Evolutionary conservation across 139 green algal genomes (phyloP), one percentile per base, ranked within the genome.

Genomic region (Marvania coccoides): DNA sequence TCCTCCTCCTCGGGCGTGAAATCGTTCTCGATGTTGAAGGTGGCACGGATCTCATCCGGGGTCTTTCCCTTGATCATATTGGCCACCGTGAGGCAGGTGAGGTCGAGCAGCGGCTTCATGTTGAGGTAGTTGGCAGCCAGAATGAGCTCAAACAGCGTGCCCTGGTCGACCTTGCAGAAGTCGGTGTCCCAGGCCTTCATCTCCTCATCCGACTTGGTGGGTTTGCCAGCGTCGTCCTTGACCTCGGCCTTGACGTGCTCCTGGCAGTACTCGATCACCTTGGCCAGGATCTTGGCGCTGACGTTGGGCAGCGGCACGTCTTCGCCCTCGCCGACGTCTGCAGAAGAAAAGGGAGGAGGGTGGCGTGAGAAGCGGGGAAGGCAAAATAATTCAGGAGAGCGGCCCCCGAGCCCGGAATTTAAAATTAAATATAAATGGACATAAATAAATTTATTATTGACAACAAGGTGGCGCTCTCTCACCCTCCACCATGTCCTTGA

Each of bases 121-220:
- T 99, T 98, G 6, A 99, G 77, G 80, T 99, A 99, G 79, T 99
- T 99, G 29, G 95, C 95, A 0, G 95, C 95, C 82, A 99, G 62
- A 55, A 99, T 99, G n/a, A 99, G 82, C 70, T 99, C 93, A 59
- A 99, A 99, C 14, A 99, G 83, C 4, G 87, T 94, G 2, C 73
- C 77, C 61, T 99, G 92, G 70, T 99, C 95, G n/a, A 98, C 90
- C 65, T 96, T 96, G 36, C 95, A 84, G 58, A 98, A 99, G 58
- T 98, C 91, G 3, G 72, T 75, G 71, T 99, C 92, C 85, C 88
- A 99, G 12, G 64, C 58, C 79, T 94, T 92, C 9, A 97, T 61
- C 9, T 98, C 92, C 1, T 97, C 94, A 30, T 96, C 88, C 7
- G 48, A 78, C 73, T 93, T 93, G 29, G 61, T 39, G 6, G 85